Evolutionary conservation across 176 grass and related monocot species (phyloP).

Genomic region (Avena eriantha): DNA sequence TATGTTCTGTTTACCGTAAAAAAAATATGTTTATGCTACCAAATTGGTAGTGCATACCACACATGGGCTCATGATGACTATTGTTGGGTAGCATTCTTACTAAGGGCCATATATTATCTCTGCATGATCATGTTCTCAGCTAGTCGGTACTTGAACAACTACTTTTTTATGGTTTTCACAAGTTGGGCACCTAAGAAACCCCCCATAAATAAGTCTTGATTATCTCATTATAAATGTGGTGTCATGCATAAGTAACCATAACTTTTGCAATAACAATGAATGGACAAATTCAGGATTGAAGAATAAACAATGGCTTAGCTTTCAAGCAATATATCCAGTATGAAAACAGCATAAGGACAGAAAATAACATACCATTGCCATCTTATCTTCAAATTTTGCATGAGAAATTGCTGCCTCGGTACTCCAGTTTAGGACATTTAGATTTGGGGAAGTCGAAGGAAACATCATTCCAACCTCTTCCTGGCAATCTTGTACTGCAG

Average conservation of each 20-base stretch:
- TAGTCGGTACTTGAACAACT: too few species aligned
- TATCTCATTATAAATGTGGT: background rate
- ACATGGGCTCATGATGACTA: background rate
- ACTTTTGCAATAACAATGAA: background rate
- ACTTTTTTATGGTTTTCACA: background rate
- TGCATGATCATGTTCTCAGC: background rate
- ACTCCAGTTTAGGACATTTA: slow-evolving; percentile 33
- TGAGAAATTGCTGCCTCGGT: slow-evolving; percentile 45
- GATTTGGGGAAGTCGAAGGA: slow-evolving; percentile 42
- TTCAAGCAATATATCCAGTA: background rate
- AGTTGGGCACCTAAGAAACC: background rate
- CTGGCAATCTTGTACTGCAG: slow-evolving; percentile 4
- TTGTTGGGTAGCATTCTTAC: too few species aligned
- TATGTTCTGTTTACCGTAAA: background rate
- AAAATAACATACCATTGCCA: slow-evolving; percentile 25
- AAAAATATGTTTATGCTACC: too few species aligned
- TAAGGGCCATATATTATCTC: background rate
- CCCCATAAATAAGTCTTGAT: background rate
- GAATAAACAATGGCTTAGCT: background rate
- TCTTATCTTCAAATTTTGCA: slow-evolving; percentile 29
- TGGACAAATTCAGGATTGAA: background rate
- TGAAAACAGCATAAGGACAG: background rate
- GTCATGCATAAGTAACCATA: background rate
- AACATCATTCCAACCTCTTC: slow-evolving; percentile 47
- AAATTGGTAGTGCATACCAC: background rate